These are phyloP conservation scores for Perkinsus olseni DNA, from an alignment of 169 alveolate species.

Conservation along the genomic window DNA sequence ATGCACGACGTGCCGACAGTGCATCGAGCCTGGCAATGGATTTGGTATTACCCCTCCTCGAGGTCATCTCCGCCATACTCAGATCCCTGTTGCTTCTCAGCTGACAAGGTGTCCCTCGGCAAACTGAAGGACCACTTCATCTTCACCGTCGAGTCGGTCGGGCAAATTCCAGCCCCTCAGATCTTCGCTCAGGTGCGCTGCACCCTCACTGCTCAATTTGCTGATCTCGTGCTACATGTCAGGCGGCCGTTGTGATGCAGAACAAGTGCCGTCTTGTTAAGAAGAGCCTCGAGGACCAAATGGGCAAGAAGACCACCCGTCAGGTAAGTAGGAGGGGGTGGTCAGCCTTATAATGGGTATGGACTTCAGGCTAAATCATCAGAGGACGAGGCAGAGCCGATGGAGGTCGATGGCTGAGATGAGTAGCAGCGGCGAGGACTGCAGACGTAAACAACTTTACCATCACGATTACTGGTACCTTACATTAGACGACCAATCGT, in stretches of 20 bases:
- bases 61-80: neutral
- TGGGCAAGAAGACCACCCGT: neutral
- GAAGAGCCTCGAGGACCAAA: neutral
- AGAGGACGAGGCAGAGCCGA: neutral
- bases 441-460: neutral
- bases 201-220: neutral
- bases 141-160: conserved; percentile 35
- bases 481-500: neutral
- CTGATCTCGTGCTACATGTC: neutral
- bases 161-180: conserved; percentile 19
- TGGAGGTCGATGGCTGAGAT: neutral
- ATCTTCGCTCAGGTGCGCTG: neutral
- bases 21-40: conserved; percentile 48
- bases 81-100: neutral
- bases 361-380: neutral
- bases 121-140: conserved; percentile 29
- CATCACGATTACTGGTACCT: neutral
- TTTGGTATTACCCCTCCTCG: neutral
- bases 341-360: neutral
- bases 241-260: neutral
- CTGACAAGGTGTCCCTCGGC: conserved; percentile 23
- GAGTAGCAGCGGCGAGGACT: neutral
- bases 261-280: neutral
- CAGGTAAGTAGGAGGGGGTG: neutral
- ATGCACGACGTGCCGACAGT: conserved; percentile 83